Conservation (phyloP, 371 early-diverging fungal species). For the Circinella minor region DNA sequence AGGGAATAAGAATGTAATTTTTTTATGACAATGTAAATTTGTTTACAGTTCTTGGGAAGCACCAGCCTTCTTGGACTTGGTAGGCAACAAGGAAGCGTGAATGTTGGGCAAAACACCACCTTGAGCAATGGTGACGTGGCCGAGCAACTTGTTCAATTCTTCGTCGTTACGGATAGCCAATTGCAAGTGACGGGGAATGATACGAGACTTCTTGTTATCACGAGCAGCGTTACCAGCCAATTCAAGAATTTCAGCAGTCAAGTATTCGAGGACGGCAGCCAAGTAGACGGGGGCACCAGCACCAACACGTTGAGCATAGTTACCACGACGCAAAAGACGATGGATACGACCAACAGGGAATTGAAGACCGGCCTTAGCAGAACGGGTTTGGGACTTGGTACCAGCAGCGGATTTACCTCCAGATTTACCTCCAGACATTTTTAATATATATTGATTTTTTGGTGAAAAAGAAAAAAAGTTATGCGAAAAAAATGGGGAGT, state of each 20-base stretch:
- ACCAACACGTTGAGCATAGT: constrained; percentile 92
- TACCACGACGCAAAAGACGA: constrained; percentile 89
- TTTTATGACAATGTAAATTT: background rate
- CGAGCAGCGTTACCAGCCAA: constrained; percentile 93
- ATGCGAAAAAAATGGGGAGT: constrained; percentile 17
- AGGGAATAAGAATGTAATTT: background rate
- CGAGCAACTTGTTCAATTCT: constrained; percentile 91
- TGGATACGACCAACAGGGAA: constrained; percentile 96
- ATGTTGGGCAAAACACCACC: constrained; percentile 87
- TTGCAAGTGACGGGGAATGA: constrained; percentile 86
- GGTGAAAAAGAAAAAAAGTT: constrained; percentile 19
- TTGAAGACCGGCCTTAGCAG: constrained; percentile 84
- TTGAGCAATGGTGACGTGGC: constrained; percentile 80
- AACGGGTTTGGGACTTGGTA: constrained; percentile 62
- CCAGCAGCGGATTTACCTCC: constrained; percentile 66
- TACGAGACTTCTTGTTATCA: constrained; percentile 92
- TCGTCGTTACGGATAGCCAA: constrained; percentile 93
- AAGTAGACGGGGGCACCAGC: constrained; percentile 92
- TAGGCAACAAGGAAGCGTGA: constrained; percentile 66
- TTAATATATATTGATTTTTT: constrained; percentile 16
- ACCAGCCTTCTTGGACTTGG: constrained; percentile 69
- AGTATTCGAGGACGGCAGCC: constrained; percentile 92
- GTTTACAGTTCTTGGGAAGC: constrained; percentile 40
- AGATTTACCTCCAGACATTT: constrained; percentile 67
- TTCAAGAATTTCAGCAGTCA: constrained; percentile 93